Evolutionary conservation across 225 moss, liverwort and hornwort species (phyloP), one percentile per base, ranked within the genome.

Genomic region (Sphagnum contortum): DNA sequence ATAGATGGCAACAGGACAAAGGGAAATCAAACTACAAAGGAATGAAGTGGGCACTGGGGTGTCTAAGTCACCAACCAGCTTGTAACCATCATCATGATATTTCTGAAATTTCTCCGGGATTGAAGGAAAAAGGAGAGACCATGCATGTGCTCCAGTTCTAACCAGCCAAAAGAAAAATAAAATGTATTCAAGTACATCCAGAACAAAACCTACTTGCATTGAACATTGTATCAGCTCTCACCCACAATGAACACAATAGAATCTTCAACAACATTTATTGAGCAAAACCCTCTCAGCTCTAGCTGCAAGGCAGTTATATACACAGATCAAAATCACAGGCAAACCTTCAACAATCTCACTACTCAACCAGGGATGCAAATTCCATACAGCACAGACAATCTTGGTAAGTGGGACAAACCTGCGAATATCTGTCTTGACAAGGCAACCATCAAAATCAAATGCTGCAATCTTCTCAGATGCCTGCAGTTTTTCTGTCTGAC

Each of bases 371-470:
- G 14, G 3, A 44, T 9, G 47, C 0, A 2, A 49, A 6, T 46
- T 73, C 5, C 50, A 13, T 47, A 6, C 51, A 63, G 46, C n/a
- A 44, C 44, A 50, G 58, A 61, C 50, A 5, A 68, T 54, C 10
- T 50, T 63, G 62, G 12, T 47, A 64, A 59, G 52, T 44, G 53
- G n/a, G 65, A 74, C 70, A 58, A 67, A 84, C 84, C 88, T 82
- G 70, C 71, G 73, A 71, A 90, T 69, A 60, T 75, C 58, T 62
- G 96, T 98, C 48, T 93, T 80, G 55, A 71, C 96, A 74, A 98
- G 80, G 65, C 93, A 93, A 44, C 96, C 89, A 75, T 98, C 96
- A 72, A 98, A 98, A 66, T 98, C 96, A 52, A 98, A 98, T 48
- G 90, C 96, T 29, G 96, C 96, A 68, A 98, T 87, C 73, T 93